Conservation (phyloP, 139 green algal genomes). For the Nannochloris sp. region DNA sequence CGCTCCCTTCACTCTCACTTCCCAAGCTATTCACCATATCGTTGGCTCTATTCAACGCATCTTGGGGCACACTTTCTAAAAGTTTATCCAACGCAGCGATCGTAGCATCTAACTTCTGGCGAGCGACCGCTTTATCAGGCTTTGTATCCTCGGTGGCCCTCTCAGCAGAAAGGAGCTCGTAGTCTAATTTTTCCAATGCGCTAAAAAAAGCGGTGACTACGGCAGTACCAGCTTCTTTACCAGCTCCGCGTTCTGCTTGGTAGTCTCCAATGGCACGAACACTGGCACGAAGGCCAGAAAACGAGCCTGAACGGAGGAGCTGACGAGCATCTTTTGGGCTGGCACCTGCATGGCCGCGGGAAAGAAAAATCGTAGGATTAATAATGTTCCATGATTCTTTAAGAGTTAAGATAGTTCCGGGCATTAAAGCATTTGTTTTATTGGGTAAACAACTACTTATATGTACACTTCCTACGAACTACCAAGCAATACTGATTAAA, state of each 20-base stretch:
- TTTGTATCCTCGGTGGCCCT: background rate
- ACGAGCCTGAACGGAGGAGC: conserved; percentile 23
- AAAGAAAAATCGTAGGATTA: no score
- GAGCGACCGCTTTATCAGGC: background rate
- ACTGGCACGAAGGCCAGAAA: conserved; percentile 21
- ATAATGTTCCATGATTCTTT: no score
- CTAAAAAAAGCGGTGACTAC: conserved; percentile 20
- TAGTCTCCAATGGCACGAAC: conserved; percentile 28
- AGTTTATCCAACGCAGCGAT: conserved; percentile 19
- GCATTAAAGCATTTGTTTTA: background rate
- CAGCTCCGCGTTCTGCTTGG: background rate
- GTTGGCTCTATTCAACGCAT: background rate
- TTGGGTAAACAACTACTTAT: no score
- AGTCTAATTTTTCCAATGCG: conserved; percentile 19
- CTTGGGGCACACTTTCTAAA: background rate
- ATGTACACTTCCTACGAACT: no score
- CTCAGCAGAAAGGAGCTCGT: conserved; percentile 2
- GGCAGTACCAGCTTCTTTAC: background rate
- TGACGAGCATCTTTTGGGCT: conserved; percentile 8
- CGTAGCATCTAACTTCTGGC: conserved; percentile 3
- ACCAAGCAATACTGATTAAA: background rate
- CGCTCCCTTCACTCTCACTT: background rate
- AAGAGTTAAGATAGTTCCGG: background rate
- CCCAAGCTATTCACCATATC: background rate
- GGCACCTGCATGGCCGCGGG: conserved; percentile 5